A percentile compares a stretch with the other conserved stretches of the same genome.
Conservation (phyloP, 768 basidiomycete genomes). For the Lentinula raphanica region DNA sequence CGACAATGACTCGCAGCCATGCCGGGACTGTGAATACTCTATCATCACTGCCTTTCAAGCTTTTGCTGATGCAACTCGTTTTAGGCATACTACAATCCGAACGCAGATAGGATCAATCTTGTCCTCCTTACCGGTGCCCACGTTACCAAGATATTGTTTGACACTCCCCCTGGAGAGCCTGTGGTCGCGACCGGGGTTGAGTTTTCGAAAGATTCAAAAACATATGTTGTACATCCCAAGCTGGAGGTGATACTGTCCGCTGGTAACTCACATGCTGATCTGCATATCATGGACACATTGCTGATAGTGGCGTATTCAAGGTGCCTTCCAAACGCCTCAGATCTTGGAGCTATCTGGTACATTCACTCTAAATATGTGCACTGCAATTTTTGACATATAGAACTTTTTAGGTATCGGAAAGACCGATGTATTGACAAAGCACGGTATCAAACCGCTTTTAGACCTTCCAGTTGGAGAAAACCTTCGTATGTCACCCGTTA, state of each 20-base stretch:
- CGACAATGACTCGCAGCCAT: background rate
- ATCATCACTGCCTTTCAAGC: background rate
- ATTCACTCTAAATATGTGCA: background rate
- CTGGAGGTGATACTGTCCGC: background rate
- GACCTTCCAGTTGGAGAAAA: slow-evolving; percentile 28
- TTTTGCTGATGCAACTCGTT: background rate
- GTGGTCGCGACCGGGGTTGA: background rate
- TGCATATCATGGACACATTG: background rate
- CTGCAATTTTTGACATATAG: background rate
- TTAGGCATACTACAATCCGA: background rate
- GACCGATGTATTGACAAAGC: slow-evolving; percentile 10
- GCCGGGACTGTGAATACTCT: background rate
- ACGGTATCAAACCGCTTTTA: slow-evolving; percentile 16
- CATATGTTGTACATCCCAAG: background rate
- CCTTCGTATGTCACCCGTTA: slow-evolving; percentile 15
- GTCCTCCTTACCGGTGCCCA: background rate
- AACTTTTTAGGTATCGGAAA: slow-evolving; percentile 16
- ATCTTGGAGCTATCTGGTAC: slow-evolving; percentile 24
- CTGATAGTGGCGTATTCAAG: slow-evolving; percentile 4
- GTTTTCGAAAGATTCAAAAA: background rate
- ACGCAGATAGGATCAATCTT: background rate
- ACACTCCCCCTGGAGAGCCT: background rate
- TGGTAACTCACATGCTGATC: background rate
- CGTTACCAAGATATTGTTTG: background rate
- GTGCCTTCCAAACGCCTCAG: slow-evolving; percentile 25